Conservation (phyloP, 352 stramenopile genomes). For the Pythium dissotocum region DNA sequence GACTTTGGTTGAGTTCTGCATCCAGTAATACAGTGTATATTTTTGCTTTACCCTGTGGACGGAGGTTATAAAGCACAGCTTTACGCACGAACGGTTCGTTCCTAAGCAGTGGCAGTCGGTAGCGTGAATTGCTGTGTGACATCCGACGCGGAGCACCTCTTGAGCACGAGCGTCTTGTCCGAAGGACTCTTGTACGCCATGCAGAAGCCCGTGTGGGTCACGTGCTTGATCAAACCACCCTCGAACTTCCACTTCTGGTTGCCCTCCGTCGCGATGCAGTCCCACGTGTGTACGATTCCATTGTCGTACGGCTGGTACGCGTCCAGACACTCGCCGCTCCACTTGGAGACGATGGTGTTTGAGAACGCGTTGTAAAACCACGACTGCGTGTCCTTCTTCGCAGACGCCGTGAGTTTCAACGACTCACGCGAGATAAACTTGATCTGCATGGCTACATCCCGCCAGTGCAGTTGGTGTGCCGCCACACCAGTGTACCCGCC, state of each 20-base stretch:
- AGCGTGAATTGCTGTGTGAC: constrained; percentile 36
- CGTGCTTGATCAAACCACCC: constrained; percentile 20
- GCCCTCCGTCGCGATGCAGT: constrained; percentile 22
- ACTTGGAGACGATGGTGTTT: constrained; percentile 24
- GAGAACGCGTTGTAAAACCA: constrained; percentile 27
- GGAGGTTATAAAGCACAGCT: too few species aligned
- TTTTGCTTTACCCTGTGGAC: too few species aligned
- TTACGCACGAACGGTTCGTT: too few species aligned
- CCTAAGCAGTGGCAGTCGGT: not conserved
- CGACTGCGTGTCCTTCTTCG: constrained; percentile 16
- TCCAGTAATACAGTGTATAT: too few species aligned
- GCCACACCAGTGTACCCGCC: too few species aligned
- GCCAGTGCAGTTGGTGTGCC: too few species aligned
- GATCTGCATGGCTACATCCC: constrained; percentile 5
- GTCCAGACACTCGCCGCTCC: constrained; percentile 30
- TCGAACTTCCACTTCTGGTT: constrained; percentile 36
- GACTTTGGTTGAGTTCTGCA: too few species aligned
- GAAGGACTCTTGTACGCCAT: constrained; percentile 47
- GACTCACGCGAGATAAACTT: constrained; percentile 14
- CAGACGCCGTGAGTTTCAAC: not conserved
- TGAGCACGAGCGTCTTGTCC: constrained; percentile 50
- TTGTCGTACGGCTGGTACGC: constrained; percentile 19
- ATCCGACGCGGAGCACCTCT: constrained; percentile 43
- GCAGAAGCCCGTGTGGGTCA: constrained; percentile 36
- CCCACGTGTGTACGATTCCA: constrained; percentile 27